These are phyloP conservation scores for Domatiomyces catenatus DNA, from an alignment of 2,329 filamentous ascomycete genomes.

Conservation along the genomic window DNA sequence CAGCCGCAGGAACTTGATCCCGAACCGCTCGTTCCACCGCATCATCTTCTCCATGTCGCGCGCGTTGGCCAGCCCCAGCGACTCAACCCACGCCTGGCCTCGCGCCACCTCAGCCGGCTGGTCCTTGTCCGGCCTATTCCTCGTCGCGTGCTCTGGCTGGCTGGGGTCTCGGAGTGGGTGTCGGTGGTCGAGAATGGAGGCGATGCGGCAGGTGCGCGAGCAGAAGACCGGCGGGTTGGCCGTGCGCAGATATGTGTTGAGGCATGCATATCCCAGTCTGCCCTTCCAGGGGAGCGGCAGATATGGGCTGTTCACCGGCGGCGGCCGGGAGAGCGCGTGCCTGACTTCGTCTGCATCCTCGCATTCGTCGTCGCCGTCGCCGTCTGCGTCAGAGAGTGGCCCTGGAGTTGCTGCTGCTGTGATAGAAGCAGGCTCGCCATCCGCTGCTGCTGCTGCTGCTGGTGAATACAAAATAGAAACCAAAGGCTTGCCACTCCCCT, in stretches of 20 bases:
- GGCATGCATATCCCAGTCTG: slow-evolving; percentile 74
- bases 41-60: slow-evolving; percentile 73
- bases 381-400: slow-evolving; percentile 35
- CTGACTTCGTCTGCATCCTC: slow-evolving; percentile 43
- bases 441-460: not conserved
- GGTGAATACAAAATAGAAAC: not conserved
- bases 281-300: slow-evolving; percentile 85
- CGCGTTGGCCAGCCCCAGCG: slow-evolving; percentile 65
- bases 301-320: slow-evolving; percentile 67
- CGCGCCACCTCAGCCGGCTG: slow-evolving; percentile 50
- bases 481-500: not conserved
- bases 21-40: slow-evolving; percentile 80
- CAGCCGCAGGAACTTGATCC: slow-evolving; percentile 80
- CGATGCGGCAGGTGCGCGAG: slow-evolving; percentile 79
- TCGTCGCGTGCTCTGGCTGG: slow-evolving; percentile 64
- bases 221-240: slow-evolving; percentile 75
- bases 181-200: slow-evolving; percentile 77
- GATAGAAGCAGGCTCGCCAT: slow-evolving; percentile 15
- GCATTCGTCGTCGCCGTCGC: slow-evolving; percentile 34
- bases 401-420: slow-evolving; percentile 9
- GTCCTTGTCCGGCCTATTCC: slow-evolving; percentile 68
- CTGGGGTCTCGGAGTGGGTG: slow-evolving; percentile 63
- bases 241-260: slow-evolving; percentile 78
- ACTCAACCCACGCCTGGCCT: slow-evolving; percentile 60
- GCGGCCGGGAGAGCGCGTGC: slow-evolving; percentile 46